Conservation (phyloP, 345 rosid genomes). For the Eucalyptus cloeziana region DNA sequence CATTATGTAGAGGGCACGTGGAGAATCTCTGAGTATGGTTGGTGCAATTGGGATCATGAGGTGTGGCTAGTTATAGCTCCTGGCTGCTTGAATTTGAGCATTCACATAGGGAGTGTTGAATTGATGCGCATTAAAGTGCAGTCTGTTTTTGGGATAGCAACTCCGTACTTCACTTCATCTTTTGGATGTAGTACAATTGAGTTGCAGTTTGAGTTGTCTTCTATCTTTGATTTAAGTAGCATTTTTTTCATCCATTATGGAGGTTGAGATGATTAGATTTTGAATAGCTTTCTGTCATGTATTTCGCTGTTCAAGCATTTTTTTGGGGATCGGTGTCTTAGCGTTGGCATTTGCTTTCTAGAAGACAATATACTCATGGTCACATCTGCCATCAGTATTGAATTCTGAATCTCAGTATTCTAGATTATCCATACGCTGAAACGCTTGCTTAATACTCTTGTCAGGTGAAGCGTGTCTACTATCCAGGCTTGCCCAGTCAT, state of each 20-base stretch:
- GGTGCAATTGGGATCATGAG: neutral
- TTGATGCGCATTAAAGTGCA: neutral
- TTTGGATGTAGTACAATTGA: neutral
- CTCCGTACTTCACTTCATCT: neutral
- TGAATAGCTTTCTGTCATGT: neutral
- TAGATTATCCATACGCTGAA: neutral
- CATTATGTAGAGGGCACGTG: neutral
- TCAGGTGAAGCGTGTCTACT: conserved; percentile 83
- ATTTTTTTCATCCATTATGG: neutral
- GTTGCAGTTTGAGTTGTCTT: neutral
- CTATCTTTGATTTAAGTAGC: neutral
- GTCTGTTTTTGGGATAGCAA: neutral
- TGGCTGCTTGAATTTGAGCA: neutral
- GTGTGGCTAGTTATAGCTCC: neutral
- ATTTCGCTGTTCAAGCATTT: neutral
- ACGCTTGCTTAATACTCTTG: neutral
- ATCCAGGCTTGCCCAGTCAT: conserved; percentile 92
- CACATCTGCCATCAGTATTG: neutral
- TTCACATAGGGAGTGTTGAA: neutral
- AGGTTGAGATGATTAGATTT: neutral
- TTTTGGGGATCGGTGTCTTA: neutral
- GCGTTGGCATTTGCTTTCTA: neutral
- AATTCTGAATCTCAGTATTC: neutral
- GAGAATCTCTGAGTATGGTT: neutral
- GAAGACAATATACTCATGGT: neutral